phyloP scores from a whole-genome alignment of 495 filamentous ascomycete species.

The Podospora fimiseda region DNA sequence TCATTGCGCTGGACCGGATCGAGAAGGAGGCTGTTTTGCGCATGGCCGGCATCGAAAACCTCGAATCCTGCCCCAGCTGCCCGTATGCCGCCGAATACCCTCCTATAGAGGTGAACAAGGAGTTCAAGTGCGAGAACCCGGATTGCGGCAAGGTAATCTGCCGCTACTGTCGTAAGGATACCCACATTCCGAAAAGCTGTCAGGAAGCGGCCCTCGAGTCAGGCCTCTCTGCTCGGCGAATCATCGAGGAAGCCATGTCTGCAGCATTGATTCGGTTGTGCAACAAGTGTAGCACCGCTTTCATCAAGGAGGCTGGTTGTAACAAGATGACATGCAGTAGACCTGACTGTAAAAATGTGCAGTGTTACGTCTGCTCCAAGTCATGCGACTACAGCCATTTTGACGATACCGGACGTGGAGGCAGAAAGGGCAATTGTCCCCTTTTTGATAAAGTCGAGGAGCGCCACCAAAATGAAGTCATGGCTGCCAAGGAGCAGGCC shows the following conservation, averaged over 20 bases:
- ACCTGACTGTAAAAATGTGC: constrained; percentile 47
- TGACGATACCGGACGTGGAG: constrained; percentile 39
- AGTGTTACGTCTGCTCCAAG: constrained; percentile 71
- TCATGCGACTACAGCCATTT: constrained; percentile 50
- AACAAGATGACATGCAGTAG: constrained; percentile 73
- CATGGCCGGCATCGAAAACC: constrained; percentile 56
- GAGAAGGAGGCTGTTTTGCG: constrained; percentile 64
- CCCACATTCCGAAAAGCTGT: constrained; percentile 70
- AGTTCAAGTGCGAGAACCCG: constrained; percentile 65
- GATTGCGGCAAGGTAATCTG: constrained; percentile 65
- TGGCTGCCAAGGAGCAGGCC: constrained; percentile 54
- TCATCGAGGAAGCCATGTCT: constrained; percentile 79
- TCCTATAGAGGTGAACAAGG: constrained; percentile 62
- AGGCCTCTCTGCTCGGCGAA: constrained; percentile 51
- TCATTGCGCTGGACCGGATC: constrained; percentile 55
- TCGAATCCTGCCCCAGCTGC: constrained; percentile 75
- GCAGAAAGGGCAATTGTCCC: constrained; percentile 51
- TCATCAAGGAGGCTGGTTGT: constrained; percentile 73
- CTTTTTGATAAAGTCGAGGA: constrained; percentile 57
- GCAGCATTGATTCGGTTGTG: constrained; percentile 70
- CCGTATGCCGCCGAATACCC: constrained; percentile 66
- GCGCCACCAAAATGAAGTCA: constrained; percentile 60
- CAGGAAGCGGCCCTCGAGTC: constrained; percentile 59
- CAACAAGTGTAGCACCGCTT: constrained; percentile 56
- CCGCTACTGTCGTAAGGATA: constrained; percentile 62